Base-by-base conservation (phyloP, 2,329 filamentous ascomycete genomes). In the Grosmannia penicillata region DNA sequence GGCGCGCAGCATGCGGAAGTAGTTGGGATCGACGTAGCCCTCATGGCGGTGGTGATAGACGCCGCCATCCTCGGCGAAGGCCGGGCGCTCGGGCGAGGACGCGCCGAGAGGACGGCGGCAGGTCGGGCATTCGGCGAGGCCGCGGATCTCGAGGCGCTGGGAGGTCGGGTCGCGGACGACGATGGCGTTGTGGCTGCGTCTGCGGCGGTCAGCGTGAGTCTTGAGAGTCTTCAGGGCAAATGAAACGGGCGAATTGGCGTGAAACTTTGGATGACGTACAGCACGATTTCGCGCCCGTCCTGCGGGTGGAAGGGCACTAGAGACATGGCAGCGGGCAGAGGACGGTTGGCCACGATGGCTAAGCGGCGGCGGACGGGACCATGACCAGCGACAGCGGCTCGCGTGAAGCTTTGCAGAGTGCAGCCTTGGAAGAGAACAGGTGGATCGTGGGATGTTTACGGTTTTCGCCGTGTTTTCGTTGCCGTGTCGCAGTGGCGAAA, bases 141-240 rank as follows among this genome's bases (percentile, higher is more conserved):
- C 77, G 44, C 82, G 79, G 37, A 95, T 80, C 49, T 85, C 84
- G 46, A 98, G 75, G 49, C 87, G 82, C 46, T 79, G 80, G 7
- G 87, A 94, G 23, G 75, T 69, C 33, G 78, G 82, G 60, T 98
- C 89, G 53, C 83, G 87, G 27, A 96, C 78, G 32, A 98, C 91
- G 41, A 98, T 78, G 18, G 87, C 81, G 61, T 94, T 85, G 53
- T 84, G 82, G 57, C 95, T 86, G 45, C 89, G 91, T 37, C 91
- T 96, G 51, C 18, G 22, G 31, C 25, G 4, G 17, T 22, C 32
- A 33, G 22, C 11, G 23, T n/a, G n/a, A n/a, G n/a, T n/a, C n/a
- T n/a, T n/a, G n/a, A n/a, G n/a, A n/a, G n/a, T n/a, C n/a, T n/a
- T n/a, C n/a, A n/a, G n/a, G n/a, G n/a, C n/a, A n/a, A n/a, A n/a